Evolutionary conservation across 1,139 yeast species (phyloP), one percentile per base, ranked within the genome.

Genomic region (Geotrichum phurueaensis): DNA sequence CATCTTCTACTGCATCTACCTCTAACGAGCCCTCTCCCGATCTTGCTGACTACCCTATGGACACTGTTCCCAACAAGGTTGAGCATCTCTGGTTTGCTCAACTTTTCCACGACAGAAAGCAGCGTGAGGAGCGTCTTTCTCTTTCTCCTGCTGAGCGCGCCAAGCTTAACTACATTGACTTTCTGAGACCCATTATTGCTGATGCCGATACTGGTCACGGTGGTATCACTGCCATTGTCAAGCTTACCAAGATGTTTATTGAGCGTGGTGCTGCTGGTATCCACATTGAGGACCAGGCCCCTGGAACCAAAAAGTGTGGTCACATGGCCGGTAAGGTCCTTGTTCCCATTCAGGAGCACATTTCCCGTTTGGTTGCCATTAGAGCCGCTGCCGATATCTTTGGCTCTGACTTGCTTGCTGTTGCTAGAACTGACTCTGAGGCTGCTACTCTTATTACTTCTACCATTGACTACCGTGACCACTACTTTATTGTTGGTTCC

Each of bases 191-290:
- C 61, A 89, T 92, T 70, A 83, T 92, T 70, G 98, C 98, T 60
- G 99, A 92, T 75, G 99, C 95, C 67, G 99, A 92, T 77, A 94
- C 98, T 65, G 99, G 99, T 69, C 98, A 94, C 76, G 99, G 99
- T 77, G 98, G 98, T 74, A 81, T 92, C 70, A 91, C 97, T 64
- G 98, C 98, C 64, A 90, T 91, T 69, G 88, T 90, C 79, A 92
- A 92, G 79, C 84, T 92, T 76, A 91, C 97, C 73, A 94, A 94
- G 80, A 81, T 94, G 85, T 94, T 92, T 74, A 90, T 94, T 70
- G 98, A 94, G 80, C 87, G 96, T 72, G 98, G 98, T 77, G 99
- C 98, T 60, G 98, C 98, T 63, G 98, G 98, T 75, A 91, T 92
- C 71, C 99, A 92, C 76, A 90, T 92, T 74, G 99, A 92, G 79